Base-by-base conservation (phyloP, 768 basidiomycete genomes). In the Galerina sulciceps region DNA sequence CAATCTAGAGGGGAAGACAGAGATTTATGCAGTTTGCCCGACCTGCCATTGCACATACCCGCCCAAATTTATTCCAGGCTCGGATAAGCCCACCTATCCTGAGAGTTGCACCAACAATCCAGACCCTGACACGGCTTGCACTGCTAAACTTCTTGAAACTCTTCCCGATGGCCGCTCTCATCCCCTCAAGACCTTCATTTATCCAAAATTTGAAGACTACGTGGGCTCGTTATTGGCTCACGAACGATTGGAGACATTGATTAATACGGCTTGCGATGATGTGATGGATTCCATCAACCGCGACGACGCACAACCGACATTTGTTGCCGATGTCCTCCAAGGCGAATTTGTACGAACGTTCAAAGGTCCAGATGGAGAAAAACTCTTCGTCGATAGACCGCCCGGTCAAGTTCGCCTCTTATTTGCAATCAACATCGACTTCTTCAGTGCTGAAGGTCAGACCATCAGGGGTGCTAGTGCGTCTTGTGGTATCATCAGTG, bases 381-480 rank as follows among this genome's bases (percentile, higher is more conserved):
- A 15, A 15, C 54, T 58, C 13, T 64, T 64, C 41, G 43, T 65
- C 22, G 53, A 61, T 22, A 43, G 57, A 40, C 58, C 61, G 10
- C 43, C 40, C 10, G 46, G 18, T 11, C 58, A 62, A 54, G 58
- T 58, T 13, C 51, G 60, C 14, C 58, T 59, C 26, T 40, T 67
- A 0, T 69, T 73, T 44, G 65, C 64, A 0, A 42, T 74, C 3
- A 65, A 72, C 13, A 14, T 76, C 5, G 70, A 76, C 51, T 72
- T 71, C 44, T 76, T 78, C 59, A 67, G 69, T 53, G 50, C 71
- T 0, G 41, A 75, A 36, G 68, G 69, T 1, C 60, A 64, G 20
- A 62, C 15, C 4, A 60, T 65, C 11, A 43, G 55, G 9, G 71
- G 69, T 15, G 63, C 62, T 3, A 58, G 22, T 4, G 60, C 62